Evolutionary conservation across 441 rosid genomes (phyloP).

Genomic region (Populus hybrid): DNA sequence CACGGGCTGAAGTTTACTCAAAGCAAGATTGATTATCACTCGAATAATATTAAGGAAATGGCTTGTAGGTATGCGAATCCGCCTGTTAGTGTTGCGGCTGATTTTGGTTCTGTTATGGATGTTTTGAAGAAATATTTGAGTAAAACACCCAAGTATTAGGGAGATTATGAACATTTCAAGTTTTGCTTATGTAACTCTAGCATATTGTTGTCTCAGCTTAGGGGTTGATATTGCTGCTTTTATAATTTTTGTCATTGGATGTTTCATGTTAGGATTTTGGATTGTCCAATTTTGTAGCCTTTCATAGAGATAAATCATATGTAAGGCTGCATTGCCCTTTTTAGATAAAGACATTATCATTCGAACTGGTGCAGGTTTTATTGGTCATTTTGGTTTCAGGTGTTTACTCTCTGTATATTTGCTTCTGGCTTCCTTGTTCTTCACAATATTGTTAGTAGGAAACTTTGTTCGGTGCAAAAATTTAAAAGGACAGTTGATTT

Average conservation of each 20-base stretch:
- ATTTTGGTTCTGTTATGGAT: slow-evolving; percentile 67
- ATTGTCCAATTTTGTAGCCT: background rate
- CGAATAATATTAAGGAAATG: slow-evolving; percentile 45
- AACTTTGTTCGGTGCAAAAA: too few relatives aligned
- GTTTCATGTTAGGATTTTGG: background rate
- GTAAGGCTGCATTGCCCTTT: background rate
- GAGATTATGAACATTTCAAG: slow-evolving; percentile 5
- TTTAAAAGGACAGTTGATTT: too few relatives aligned
- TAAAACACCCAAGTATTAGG: slow-evolving; percentile 22
- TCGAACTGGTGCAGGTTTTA: background rate
- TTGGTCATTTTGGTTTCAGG: slow-evolving; percentile 5
- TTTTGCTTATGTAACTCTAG: slow-evolving; percentile 10
- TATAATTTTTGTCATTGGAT: background rate
- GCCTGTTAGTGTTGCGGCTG: slow-evolving; percentile 51
- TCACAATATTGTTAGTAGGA: too few relatives aligned
- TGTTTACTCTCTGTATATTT: background rate
- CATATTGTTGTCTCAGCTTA: background rate
- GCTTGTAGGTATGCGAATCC: slow-evolving; percentile 52
- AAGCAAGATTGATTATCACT: slow-evolving; percentile 60
- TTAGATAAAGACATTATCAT: background rate
- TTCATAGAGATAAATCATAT: background rate
- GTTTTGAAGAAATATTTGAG: slow-evolving; percentile 47
- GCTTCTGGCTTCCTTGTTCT: background rate
- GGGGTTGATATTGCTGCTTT: background rate
- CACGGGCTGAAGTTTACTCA: slow-evolving; percentile 65